Evolutionary conservation across 2,329 filamentous ascomycete species (phyloP).

Genomic region (Cladosporium sp.): DNA sequence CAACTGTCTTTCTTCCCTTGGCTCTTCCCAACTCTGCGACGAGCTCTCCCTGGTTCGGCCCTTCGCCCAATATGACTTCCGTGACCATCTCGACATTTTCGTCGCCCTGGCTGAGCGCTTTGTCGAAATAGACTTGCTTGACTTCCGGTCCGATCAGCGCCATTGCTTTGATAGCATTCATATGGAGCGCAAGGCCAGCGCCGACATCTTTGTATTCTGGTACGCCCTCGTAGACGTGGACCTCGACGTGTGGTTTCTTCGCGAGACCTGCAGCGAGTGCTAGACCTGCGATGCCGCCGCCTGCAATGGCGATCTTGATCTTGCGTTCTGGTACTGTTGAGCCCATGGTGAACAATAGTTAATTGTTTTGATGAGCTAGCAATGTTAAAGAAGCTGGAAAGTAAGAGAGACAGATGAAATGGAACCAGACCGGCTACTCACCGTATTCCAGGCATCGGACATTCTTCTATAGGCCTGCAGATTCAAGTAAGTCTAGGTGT

Average conservation of each 20-base stretch:
- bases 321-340: constrained; percentile 20
- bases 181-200: constrained; percentile 52
- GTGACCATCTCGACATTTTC: constrained; percentile 37
- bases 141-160: constrained; percentile 37
- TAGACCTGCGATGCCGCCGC: constrained; percentile 55
- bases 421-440: background rate
- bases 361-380: background rate
- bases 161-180: constrained; percentile 55
- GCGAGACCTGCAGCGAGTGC: constrained; percentile 50
- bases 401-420: background rate
- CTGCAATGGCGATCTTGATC: constrained; percentile 49
- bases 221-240: constrained; percentile 54
- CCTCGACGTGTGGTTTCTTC: constrained; percentile 43
- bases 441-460: background rate
- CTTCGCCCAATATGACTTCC: constrained; percentile 36
- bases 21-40: constrained; percentile 40
- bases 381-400: background rate
- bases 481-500: constrained; percentile 10
- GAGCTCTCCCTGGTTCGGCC: constrained; percentile 42
- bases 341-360: background rate
- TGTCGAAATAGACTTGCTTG: constrained; percentile 50
- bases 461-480: constrained; percentile 13
- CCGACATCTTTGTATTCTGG: constrained; percentile 50
- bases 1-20: constrained; percentile 40
- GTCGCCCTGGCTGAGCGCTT: constrained; percentile 50